Base-by-base conservation (phyloP, 2,329 filamentous ascomycete species). In the Fusarium burgessii region DNA sequence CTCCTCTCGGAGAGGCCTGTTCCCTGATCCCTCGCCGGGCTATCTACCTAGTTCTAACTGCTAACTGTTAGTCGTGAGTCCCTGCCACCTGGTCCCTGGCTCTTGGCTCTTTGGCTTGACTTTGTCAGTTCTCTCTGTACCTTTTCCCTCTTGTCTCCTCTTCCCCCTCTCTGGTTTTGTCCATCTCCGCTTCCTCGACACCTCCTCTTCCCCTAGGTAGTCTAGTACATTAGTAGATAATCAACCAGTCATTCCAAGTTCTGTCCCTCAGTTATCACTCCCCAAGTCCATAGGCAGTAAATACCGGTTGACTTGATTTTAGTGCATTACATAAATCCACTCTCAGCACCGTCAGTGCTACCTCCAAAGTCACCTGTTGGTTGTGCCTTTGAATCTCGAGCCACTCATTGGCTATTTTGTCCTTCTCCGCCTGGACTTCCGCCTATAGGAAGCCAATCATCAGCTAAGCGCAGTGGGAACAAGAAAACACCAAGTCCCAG, bases 331-430 rank as follows among this genome's bases (percentile, higher is more conserved):
- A 43, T 38, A 42, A 42, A 52, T 27, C 45, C 18, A 55, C 51
- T 40, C 23, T 32, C 60, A 58, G n/a, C 14, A 35, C 43, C 13
- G 15, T 17, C 41, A 56, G 29, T 62, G 32, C 23, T 25, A 20
- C 18, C 25, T 40, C 15, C 20, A 60, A 40, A 35, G 29, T 46
- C 41, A 38, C 27, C 32, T 49, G 57, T 58, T 68, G 49, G 43
- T 38, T 59, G 35, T 43, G 40, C 45, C 42, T 56, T 57, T 55
- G 52, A 52, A 58, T 43, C 38, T 63, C 29, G 7, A 61, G 57
- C 42, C 23, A 49, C 51, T 42, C 51, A 69, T 69, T 71, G 67
- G 67, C 36, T 51, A 32, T 29, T 42, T 43, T 58, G 7, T 25
- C 36, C 12, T 35, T 43, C 52, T 59, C 27, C 43, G 29, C 35